Evolutionary conservation across 768 basidiomycete genomes (phyloP).

Genomic region (Cyclocybe aegerita): DNA sequence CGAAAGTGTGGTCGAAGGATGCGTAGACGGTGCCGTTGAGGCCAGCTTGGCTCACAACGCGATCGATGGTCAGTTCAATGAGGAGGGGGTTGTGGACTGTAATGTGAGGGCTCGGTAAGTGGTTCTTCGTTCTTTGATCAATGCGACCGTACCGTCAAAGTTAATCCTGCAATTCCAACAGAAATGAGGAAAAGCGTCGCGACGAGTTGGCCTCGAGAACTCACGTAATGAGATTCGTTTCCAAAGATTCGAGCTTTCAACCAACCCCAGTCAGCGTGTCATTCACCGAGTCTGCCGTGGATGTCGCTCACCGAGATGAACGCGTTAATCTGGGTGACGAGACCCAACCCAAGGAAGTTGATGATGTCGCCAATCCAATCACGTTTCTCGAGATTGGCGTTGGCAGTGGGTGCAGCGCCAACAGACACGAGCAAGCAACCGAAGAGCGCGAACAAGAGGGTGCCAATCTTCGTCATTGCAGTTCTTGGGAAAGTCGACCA

Average conservation of each 20-base stretch:
- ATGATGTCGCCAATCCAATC: constrained; percentile 36
- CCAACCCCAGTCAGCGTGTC: not conserved
- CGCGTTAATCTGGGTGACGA: constrained; percentile 35
- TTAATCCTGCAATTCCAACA: constrained; percentile 22
- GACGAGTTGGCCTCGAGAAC: constrained; percentile 6
- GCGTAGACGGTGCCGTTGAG: constrained; percentile 55
- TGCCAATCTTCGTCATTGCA: constrained; percentile 4
- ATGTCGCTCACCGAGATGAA: constrained; percentile 30
- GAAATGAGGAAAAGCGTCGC: not conserved
- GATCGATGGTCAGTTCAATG: constrained; percentile 42
- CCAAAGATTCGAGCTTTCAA: constrained; percentile 31
- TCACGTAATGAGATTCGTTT: constrained; percentile 32
- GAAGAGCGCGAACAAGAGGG: constrained; percentile 23
- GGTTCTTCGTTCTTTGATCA: not conserved
- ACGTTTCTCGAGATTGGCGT: constrained; percentile 15
- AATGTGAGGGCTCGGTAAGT: not conserved
- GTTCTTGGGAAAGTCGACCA: constrained; percentile 1
- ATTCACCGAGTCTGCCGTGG: not conserved
- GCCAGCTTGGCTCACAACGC: constrained; percentile 40
- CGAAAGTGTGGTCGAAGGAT: constrained; percentile 56
- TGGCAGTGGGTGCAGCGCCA: constrained; percentile 14
- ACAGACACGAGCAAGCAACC: constrained; percentile 24
- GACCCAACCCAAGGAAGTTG: constrained; percentile 32
- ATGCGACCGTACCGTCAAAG: constrained; percentile 28
- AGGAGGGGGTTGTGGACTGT: constrained; percentile 39